Evolutionary conservation across 495 filamentous ascomycete genomes (phyloP).

Genomic region (Daldinia vernicosa): DNA sequence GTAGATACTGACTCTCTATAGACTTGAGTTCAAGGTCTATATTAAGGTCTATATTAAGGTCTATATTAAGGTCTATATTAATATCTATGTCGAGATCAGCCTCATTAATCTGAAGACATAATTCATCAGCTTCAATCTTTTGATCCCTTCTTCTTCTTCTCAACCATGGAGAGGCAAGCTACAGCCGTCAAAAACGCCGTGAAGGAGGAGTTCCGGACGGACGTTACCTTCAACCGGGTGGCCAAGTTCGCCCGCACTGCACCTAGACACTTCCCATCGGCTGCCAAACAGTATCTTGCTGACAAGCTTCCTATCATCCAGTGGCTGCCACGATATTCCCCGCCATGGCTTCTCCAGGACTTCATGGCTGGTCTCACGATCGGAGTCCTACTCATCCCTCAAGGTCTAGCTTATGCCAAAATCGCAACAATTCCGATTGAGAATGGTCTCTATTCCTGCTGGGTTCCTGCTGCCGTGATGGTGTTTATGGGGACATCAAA

Average conservation of each 20-base stretch:
- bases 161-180: slow-evolving; percentile 29
- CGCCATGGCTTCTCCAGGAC: slow-evolving; percentile 59
- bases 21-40: slow-evolving; percentile 25
- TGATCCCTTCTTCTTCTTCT: not conserved
- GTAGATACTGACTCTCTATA: slow-evolving; percentile 14
- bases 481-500: slow-evolving; percentile 66
- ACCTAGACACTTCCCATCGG: slow-evolving; percentile 49
- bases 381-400: slow-evolving; percentile 62
- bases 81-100: slow-evolving; percentile 22
- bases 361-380: slow-evolving; percentile 61
- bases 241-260: slow-evolving; percentile 42
- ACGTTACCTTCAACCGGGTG: slow-evolving; percentile 51
- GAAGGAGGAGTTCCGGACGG: slow-evolving; percentile 47
- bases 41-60: slow-evolving; percentile 20
- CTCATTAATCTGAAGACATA: not conserved
- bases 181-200: slow-evolving; percentile 40
- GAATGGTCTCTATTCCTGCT: slow-evolving; percentile 62
- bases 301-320: slow-evolving; percentile 64
- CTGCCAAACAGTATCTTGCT: slow-evolving; percentile 53
- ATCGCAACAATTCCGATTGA: slow-evolving; percentile 62
- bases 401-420: slow-evolving; percentile 61
- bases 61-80: slow-evolving; percentile 30
- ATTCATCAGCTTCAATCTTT: not conserved
- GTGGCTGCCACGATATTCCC: slow-evolving; percentile 60
- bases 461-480: slow-evolving; percentile 60